A percentile compares a stretch with the other conserved stretches of the same genome.
Conservation (phyloP, 306 rosid species). For the Inga leiocalycina region DNA sequence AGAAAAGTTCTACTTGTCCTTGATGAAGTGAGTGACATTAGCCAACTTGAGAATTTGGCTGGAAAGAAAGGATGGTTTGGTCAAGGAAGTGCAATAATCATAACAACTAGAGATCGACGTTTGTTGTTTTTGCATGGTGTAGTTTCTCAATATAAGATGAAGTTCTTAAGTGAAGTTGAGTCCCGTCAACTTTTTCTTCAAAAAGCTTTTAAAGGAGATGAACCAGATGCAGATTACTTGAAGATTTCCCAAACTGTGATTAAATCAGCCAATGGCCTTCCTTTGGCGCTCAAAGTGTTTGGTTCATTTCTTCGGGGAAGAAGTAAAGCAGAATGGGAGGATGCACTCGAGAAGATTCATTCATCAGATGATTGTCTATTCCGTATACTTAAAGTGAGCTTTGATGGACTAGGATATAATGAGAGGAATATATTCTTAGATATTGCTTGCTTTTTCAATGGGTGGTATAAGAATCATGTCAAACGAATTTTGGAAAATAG, state of each 20-base stretch:
- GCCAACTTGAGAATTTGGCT: background rate
- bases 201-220: background rate
- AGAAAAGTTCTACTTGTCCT: background rate
- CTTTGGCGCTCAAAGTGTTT: background rate
- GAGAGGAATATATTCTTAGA: background rate
- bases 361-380: background rate
- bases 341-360: background rate
- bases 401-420: background rate
- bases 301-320: background rate
- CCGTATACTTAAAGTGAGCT: background rate
- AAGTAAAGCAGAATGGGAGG: background rate
- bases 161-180: background rate
- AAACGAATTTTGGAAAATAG: background rate
- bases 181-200: background rate
- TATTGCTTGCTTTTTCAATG: constrained; percentile 6
- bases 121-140: background rate
- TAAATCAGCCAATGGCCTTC: background rate
- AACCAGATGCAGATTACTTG: background rate
- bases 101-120: background rate
- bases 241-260: background rate
- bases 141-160: background rate
- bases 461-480: background rate
- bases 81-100: background rate
- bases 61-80: background rate
- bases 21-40: background rate